Percentiles rank a stretch among this genome's conserved stretches.
These are phyloP conservation scores for Holtermannia corniformis DNA, from an alignment of 768 basidiomycete genomes.

Conservation along the genomic window DNA sequence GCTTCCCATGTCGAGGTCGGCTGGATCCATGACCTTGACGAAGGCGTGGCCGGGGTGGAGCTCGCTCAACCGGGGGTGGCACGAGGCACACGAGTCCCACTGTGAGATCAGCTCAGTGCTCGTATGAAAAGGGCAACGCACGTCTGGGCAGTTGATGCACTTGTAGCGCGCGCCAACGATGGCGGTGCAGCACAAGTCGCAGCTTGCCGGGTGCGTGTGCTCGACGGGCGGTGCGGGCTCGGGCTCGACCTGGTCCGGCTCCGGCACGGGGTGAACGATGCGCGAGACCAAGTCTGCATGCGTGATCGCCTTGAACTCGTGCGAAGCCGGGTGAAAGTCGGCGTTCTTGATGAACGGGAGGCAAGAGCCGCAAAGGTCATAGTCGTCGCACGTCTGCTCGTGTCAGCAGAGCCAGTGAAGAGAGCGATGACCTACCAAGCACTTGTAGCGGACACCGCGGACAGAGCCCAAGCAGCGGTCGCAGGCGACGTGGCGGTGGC, in stretches of 20 bases:
- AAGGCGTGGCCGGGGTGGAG: conserved; percentile 35
- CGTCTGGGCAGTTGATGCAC: conserved; percentile 38
- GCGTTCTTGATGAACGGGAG: conserved; percentile 29
- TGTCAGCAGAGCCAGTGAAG: conserved; percentile 1
- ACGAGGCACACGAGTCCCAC: conserved; percentile 36
- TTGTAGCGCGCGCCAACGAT: conserved; percentile 37
- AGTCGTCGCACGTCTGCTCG: conserved; percentile 27
- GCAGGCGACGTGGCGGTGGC: conserved; percentile 28
- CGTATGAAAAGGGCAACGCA: conserved; percentile 1
- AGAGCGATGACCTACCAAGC: conserved; percentile 18
- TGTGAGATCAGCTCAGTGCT: background rate
- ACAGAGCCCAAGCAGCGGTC: conserved; percentile 27
- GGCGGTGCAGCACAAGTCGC: conserved; percentile 26
- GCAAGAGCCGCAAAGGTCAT: conserved; percentile 37
- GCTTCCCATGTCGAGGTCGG: conserved; percentile 12
- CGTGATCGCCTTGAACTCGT: conserved; percentile 37
- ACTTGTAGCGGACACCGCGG: conserved; percentile 37
- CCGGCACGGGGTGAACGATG: conserved; percentile 15
- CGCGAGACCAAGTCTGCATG: conserved; percentile 30
- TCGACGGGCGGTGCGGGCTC: background rate
- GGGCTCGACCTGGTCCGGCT: conserved; percentile 1
- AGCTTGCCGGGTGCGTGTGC: conserved; percentile 23
- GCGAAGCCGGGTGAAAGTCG: conserved; percentile 27
- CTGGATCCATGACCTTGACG: conserved; percentile 27
- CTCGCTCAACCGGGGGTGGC: conserved; percentile 16